A percentile compares a stretch with the other conserved stretches of the same genome.
Conservation (phyloP, 331 rosid genomes). For the Rosa hybrid region DNA sequence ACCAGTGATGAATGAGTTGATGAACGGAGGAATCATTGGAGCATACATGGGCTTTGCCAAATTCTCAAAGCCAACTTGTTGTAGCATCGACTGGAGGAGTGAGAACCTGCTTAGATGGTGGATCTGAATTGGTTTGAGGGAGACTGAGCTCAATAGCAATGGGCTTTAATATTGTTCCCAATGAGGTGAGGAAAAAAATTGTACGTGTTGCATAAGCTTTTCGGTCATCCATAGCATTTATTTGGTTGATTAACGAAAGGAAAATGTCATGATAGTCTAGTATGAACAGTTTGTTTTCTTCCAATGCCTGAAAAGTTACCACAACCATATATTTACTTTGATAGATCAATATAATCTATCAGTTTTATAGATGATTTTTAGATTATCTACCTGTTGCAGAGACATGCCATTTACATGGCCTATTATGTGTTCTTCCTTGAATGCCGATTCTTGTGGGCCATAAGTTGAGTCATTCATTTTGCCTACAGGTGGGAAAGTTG, state of each 20-base stretch:
- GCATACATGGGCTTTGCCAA: constrained; percentile 59
- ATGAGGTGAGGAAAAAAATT: constrained; percentile 40
- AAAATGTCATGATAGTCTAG: constrained; percentile 49
- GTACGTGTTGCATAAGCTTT: constrained; percentile 53
- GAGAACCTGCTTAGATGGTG: constrained; percentile 43
- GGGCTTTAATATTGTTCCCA: constrained; percentile 36
- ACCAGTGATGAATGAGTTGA: constrained; percentile 60
- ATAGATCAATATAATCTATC: too few species aligned
- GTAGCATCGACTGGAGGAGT: constrained; percentile 42
- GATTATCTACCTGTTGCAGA: constrained; percentile 31
- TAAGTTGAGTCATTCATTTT: constrained; percentile 35
- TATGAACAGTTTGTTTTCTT: constrained; percentile 38
- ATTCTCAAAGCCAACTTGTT: constrained; percentile 46
- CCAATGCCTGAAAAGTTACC: constrained; percentile 27
- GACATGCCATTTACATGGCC: constrained; percentile 30
- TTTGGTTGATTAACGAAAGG: constrained; percentile 38
- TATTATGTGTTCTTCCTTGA: constrained; percentile 33
- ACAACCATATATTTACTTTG: not conserved
- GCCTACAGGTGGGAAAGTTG: constrained; percentile 24
- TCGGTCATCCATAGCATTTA: constrained; percentile 27
- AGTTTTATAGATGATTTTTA: not conserved
- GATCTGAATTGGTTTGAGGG: not conserved
- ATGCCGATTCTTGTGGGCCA: constrained; percentile 48
- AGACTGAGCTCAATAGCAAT: constrained; percentile 58
- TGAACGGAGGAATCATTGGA: constrained; percentile 54